Percentiles rank a stretch among this genome's conserved stretches.
phyloP scores from a whole-genome alignment of 768 basidiomycete genomes.

The Hericium erinaceus region DNA sequence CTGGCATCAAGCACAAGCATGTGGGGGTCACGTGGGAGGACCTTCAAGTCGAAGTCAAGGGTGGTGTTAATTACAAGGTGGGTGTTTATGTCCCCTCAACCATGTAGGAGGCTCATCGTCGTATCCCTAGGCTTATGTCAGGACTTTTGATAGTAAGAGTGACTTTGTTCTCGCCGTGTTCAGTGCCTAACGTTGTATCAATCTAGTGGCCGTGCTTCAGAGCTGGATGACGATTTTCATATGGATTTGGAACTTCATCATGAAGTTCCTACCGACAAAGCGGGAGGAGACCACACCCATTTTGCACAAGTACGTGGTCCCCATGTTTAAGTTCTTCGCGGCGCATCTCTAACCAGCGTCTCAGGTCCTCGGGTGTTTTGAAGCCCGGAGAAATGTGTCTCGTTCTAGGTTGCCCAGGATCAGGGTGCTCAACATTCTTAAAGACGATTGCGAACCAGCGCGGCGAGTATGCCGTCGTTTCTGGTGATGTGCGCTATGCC shows the following conservation, averaged over 20 bases:
- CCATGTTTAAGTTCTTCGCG: neutral
- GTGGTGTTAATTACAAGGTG: constrained; percentile 49
- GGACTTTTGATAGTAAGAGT: constrained; percentile 51
- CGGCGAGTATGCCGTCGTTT: constrained; percentile 49
- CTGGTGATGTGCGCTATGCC: constrained; percentile 73
- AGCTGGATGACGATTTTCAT: neutral
- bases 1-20: constrained; percentile 66
- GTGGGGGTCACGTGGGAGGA: constrained; percentile 72
- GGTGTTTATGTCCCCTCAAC: neutral
- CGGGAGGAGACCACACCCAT: neutral
- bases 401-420: constrained; percentile 59
- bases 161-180: constrained; percentile 1
- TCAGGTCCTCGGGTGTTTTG: constrained; percentile 9
- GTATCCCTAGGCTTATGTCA: constrained; percentile 38
- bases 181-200: neutral
- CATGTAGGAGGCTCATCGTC: neutral
- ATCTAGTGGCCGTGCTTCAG: constrained; percentile 2
- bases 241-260: neutral
- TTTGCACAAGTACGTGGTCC: constrained; percentile 4
- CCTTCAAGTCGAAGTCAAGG: constrained; percentile 51
- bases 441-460: constrained; percentile 76
- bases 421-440: constrained; percentile 82
- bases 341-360: neutral
- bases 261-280: neutral
- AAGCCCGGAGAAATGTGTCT: constrained; percentile 11